Base-by-base conservation (phyloP, 371 early-diverging fungal genomes). In the Fennellomyces sp. region DNA sequence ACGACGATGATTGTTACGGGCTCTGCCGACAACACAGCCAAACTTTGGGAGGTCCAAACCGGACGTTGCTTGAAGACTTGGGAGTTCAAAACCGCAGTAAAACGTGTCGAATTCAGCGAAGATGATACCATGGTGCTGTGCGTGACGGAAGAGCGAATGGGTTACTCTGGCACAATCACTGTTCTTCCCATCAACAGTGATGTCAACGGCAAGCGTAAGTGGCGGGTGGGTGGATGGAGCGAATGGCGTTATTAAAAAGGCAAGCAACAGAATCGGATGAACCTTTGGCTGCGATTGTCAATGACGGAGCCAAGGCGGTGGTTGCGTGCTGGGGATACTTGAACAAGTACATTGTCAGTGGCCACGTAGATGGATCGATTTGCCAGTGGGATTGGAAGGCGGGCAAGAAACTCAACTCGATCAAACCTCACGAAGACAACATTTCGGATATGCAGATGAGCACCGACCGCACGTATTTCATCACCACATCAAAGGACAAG, bases 71-170 rank as follows among this genome's bases (percentile, higher is more conserved):
- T 97, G 51, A 91, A 90, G 80, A 90, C 88, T 26, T 94, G 95
- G 92, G 85, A 91, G 61, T 89, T 94, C 63, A 85, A 88, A 61
- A 94, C 95, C 35, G 95, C 98, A 7, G 97, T 98, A 28, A 92
- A 94, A 76, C 88, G 91, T 60, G 95, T 98, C 30, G 88, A 90
- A 65, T 98, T 95, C 72, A 93, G 92, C 52, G 87, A 90, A 71
- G 95, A 95, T 68, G 91, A 93, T 75, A 81, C 87, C 50, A 84
- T 84, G 80, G 89, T 94, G 17, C 77, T 99, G 63, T 85, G 93
- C 69, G 94, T 97, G 33, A 97, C 97, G 21, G 99, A 99, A 79
- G 90, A 92, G 56, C 91, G 93, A 63, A 98, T 99, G 97, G 97
- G 97, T 63, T 87, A 86, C 73, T 83, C 89, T 33, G 93, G 91